These are phyloP conservation scores for Pugionium dolabratum DNA, from an alignment of 345 rosid genomes.

Conservation along the genomic window DNA sequence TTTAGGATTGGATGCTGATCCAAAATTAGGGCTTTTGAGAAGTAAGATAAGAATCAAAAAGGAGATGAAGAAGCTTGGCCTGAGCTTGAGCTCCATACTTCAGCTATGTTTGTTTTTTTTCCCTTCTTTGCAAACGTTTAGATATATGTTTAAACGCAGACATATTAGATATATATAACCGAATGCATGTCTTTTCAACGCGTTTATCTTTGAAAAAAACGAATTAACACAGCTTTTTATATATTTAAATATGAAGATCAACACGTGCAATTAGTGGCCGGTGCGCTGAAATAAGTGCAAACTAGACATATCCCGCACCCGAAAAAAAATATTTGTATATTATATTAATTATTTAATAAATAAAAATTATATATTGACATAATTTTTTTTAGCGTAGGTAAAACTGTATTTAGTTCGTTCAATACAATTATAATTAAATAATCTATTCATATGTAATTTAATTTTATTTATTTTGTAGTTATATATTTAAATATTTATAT, in stretches of 20 bases:
- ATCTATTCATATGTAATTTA: too few species aligned
- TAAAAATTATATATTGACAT: too few species aligned
- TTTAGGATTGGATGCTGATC: conserved; percentile 23
- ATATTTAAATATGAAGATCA: not conserved
- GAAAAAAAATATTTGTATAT: too few species aligned
- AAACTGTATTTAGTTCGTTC: too few species aligned
- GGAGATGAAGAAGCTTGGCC: conserved; percentile 28
- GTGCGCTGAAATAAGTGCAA: conserved; percentile 24
- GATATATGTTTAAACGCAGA: conserved; percentile 19
- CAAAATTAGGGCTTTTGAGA: conserved; percentile 1
- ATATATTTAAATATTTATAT: too few species aligned
- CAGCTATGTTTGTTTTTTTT: conserved; percentile 14
- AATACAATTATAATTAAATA: too few species aligned
- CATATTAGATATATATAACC: conserved; percentile 19
- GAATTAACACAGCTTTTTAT: conserved; percentile 11
- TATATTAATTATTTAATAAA: too few species aligned
- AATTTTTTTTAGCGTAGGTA: too few species aligned
- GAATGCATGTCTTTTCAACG: conserved; percentile 2
- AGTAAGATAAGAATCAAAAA: conserved; percentile 17
- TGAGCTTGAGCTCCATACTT: conserved; percentile 26
- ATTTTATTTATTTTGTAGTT: too few species aligned
- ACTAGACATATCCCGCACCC: not conserved
- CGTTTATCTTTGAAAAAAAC: conserved; percentile 11
- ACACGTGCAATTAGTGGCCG: conserved; percentile 5
- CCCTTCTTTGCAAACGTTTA: conserved; percentile 10